A percentile compares a stretch with the other conserved stretches of the same genome.
Evolutionary conservation across 257 asterid species (phyloP).

Genomic region (Hygrophila difformis): DNA sequence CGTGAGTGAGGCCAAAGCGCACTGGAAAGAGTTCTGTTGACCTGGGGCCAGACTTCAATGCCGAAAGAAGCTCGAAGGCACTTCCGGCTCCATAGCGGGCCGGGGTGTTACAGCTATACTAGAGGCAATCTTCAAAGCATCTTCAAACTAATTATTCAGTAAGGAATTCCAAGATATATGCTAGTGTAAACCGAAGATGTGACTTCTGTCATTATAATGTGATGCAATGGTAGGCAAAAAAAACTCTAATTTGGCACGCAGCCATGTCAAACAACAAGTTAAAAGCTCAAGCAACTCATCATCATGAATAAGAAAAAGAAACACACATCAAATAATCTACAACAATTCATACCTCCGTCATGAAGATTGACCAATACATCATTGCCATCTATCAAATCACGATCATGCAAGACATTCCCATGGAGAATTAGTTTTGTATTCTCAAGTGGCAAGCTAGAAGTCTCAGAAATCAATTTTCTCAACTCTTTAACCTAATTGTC

Average conservation of each 20-base stretch:
- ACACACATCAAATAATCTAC: slow-evolving; percentile 1
- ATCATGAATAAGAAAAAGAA: slow-evolving; percentile 12
- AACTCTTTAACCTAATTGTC: slow-evolving; percentile 62
- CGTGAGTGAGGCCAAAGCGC: too few species aligned
- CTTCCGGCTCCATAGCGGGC: too few species aligned
- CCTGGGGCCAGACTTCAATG: too few species aligned
- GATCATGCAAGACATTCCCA: slow-evolving; percentile 71
- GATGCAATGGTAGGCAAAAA: neutral
- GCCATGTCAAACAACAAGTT: neutral
- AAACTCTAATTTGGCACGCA: neutral
- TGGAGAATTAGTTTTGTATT: slow-evolving; percentile 54
- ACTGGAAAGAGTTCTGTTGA: too few species aligned
- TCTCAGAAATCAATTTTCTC: slow-evolving; percentile 60
- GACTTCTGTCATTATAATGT: neutral
- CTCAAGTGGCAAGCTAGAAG: slow-evolving; percentile 37
- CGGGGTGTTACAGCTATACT: too few species aligned
- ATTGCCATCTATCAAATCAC: slow-evolving; percentile 41
- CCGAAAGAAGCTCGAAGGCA: too few species aligned
- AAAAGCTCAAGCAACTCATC: slow-evolving; percentile 1
- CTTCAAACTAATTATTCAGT: slow-evolving; percentile 1
- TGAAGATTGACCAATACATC: slow-evolving; percentile 39
- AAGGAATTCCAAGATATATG: neutral
- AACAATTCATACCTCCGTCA: slow-evolving; percentile 43
- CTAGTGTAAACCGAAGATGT: too few species aligned
- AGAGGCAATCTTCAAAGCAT: too few species aligned